Base-by-base conservation (phyloP, 495 filamentous ascomycete genomes). In the Aspergillus leporis region DNA sequence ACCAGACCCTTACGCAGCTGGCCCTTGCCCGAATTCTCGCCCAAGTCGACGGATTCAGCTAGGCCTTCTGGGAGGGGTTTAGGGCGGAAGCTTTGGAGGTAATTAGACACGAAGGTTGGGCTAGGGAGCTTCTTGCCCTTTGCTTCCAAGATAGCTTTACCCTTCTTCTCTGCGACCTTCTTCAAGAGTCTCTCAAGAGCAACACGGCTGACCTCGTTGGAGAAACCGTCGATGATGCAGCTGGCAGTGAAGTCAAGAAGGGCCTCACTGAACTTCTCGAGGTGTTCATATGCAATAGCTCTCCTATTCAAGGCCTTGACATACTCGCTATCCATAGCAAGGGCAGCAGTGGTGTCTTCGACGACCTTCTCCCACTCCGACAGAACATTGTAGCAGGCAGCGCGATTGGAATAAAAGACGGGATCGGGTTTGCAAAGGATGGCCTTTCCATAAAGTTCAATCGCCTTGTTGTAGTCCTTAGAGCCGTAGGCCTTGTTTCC, bases 351-450 rank as follows among this genome's bases (percentile, higher is more conserved):
- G 54, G 94, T 97, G 66, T 99, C 94, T 64, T 96, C 95, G 56
- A 98, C 87, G 58, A 97, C 94, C 80, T 95, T 96, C 28, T 93
- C 88, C 93, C 93, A 99, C 53, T 95, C 78, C 32, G 82, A 85
- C 61, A 92, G 83, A 50, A 95, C 92, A 70, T 96, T 98, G 79
- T 91, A 96, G 80, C 94, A 99, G 51, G 94, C 94, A 49, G 95
- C 95, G 45, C 94, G 87, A 78, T 99, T 99, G 47, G 93, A 98
- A 82, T 95, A 99, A 83, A 91, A 99, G 67, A 99, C 91, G 4
- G 94, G 91, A 69, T 99, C 95, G 38, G 92, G 87, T 78, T 91
- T 96, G 88, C 94, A 99, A 32, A 98, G 74, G 63, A 99, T 94
- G 25, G 94, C 94, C 77, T 94, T 90, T 53, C 90, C 87, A 73